phyloP scores from a whole-genome alignment of 179 eudicot genomes.

The Pouteria campechiana region DNA sequence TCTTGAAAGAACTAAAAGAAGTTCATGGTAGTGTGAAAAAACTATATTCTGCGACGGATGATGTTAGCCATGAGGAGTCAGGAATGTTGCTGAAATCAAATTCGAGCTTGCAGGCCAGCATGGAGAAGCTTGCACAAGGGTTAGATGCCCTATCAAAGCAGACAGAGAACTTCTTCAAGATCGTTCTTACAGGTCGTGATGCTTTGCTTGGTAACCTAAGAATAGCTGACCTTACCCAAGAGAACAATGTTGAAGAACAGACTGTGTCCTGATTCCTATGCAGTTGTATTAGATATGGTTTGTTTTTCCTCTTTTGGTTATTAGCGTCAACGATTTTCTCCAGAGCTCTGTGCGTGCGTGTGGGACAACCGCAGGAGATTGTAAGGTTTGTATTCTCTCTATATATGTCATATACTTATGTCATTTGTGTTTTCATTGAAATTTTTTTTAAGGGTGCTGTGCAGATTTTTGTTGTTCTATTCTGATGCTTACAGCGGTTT shows the following conservation, averaged over 20 bases:
- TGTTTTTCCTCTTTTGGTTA: too few species aligned
- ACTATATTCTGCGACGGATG: conserved; percentile 33
- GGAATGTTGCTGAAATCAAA: conserved; percentile 14
- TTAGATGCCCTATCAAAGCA: conserved; percentile 54
- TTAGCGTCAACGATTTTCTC: too few species aligned
- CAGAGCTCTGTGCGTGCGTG: too few species aligned
- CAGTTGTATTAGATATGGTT: too few species aligned
- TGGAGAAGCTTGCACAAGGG: conserved; percentile 42
- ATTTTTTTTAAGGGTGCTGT: too few species aligned
- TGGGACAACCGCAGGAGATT: too few species aligned
- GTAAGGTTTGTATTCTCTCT: too few species aligned
- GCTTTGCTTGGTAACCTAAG: conserved; percentile 71
- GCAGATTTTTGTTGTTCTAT: too few species aligned
- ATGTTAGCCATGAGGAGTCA: conserved; percentile 16
- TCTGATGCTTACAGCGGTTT: too few species aligned
- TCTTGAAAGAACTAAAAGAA: conserved; percentile 54
- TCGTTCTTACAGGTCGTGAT: conserved; percentile 67
- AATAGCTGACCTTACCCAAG: conserved; percentile 22
- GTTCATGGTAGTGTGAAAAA: conserved; percentile 36
- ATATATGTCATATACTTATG: too few species aligned
- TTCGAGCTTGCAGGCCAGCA: conserved; percentile 24
- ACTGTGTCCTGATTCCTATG: conserved; percentile 19
- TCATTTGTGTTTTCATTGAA: too few species aligned
- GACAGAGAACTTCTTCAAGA: conserved; percentile 65
- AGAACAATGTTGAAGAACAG: conserved; percentile 21